phyloP scores from a whole-genome alignment of 371 early-diverging fungal genomes.

The Fennellomyces sp. region DNA sequence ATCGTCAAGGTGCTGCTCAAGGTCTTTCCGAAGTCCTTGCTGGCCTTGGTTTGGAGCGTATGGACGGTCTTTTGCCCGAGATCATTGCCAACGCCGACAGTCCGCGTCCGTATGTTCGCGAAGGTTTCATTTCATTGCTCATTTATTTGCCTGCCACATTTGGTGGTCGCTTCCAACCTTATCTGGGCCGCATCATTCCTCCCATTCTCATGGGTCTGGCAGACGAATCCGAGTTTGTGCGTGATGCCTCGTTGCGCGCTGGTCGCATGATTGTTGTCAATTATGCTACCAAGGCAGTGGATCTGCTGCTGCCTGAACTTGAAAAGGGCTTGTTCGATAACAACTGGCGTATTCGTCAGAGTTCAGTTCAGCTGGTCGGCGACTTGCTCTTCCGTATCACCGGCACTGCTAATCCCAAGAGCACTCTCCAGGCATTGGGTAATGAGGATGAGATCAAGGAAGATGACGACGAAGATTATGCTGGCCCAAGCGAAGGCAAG shows the following conservation, averaged over 20 bases:
- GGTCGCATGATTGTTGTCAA: constrained; percentile 92
- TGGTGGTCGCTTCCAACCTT: constrained; percentile 88
- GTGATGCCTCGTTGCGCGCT: constrained; percentile 89
- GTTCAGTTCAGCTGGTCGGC: constrained; percentile 93
- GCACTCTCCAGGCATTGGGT: constrained; percentile 36
- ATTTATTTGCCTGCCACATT: constrained; percentile 96
- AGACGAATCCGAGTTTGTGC: constrained; percentile 94
- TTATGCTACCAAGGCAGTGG: constrained; percentile 88
- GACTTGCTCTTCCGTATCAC: constrained; percentile 93
- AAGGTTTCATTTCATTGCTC: constrained; percentile 94
- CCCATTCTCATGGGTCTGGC: constrained; percentile 91
- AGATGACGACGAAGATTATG: constrained; percentile 63
- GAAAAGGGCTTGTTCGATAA: constrained; percentile 88
- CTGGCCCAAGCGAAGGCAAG: constrained; percentile 62
- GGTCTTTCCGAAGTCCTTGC: constrained; percentile 93
- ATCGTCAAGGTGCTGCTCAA: constrained; percentile 97
- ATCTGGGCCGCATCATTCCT: constrained; percentile 85
- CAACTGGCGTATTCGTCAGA: constrained; percentile 96
- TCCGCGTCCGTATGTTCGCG: constrained; percentile 83
- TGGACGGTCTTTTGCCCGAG: constrained; percentile 91
- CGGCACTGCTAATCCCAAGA: constrained; percentile 73
- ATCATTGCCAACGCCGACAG: constrained; percentile 82
- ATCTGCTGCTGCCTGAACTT: constrained; percentile 90
- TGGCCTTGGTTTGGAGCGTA: constrained; percentile 86
- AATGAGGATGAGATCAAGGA: constrained; percentile 41